phyloP scores from a whole-genome alignment of 1,284 basidiomycete genomes.

The Schizophyllum amplum region DNA sequence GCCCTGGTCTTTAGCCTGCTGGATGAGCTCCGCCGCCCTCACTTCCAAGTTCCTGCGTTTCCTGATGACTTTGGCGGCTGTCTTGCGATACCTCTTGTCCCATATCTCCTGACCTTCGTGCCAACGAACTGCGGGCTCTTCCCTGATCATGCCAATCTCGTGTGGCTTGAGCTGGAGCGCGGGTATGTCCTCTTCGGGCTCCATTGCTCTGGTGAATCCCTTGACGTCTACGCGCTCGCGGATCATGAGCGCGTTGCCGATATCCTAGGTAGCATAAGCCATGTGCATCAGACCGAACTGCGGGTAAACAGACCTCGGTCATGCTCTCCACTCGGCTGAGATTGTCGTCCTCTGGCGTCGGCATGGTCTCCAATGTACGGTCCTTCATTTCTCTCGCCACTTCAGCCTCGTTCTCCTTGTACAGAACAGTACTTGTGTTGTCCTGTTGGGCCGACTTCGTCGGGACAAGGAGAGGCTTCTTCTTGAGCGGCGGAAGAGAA shows the following conservation, averaged over 20 bases:
- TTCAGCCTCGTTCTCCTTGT: slow-evolving; percentile 23
- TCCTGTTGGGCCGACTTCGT: not conserved
- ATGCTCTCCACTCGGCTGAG: slow-evolving; percentile 13
- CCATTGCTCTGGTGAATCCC: slow-evolving; percentile 64
- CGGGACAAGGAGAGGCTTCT: not conserved
- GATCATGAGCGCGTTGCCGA: slow-evolving; percentile 36
- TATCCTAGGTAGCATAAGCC: slow-evolving; percentile 14
- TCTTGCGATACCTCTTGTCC: slow-evolving; percentile 41
- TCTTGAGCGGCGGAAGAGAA: not conserved
- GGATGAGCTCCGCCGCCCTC: slow-evolving; percentile 33
- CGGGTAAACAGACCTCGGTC: not conserved
- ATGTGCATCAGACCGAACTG: not conserved
- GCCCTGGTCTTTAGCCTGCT: slow-evolving; percentile 40
- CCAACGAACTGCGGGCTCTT: slow-evolving; percentile 51
- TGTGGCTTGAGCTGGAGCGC: slow-evolving; percentile 48
- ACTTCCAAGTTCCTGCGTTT: slow-evolving; percentile 30
- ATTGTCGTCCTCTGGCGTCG: not conserved
- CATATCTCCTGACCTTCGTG: slow-evolving; percentile 47
- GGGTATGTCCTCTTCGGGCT: slow-evolving; percentile 48
- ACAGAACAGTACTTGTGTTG: slow-evolving; percentile 21
- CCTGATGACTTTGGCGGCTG: slow-evolving; percentile 32
- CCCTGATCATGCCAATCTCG: slow-evolving; percentile 64
- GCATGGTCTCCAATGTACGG: not conserved
- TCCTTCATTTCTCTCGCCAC: slow-evolving; percentile 14
- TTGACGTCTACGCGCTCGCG: slow-evolving; percentile 71